phyloP scores from a whole-genome alignment of 1,284 basidiomycete genomes.

The Malassezia obtusa region DNA sequence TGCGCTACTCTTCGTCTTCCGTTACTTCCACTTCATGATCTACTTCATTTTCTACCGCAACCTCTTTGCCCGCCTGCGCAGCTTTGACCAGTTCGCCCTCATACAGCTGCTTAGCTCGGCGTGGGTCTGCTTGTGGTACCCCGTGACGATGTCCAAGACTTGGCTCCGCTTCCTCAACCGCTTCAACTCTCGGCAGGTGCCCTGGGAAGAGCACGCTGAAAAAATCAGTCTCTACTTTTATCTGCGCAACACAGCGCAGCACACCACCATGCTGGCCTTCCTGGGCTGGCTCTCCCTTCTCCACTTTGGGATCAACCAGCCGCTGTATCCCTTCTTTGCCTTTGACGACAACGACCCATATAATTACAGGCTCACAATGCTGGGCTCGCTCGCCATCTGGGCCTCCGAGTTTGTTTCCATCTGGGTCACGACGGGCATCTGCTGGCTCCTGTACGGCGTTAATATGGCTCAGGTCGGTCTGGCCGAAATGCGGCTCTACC shows the following conservation, averaged over 20 bases:
- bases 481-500: constrained; percentile 54
- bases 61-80: constrained; percentile 47
- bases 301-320: constrained; percentile 54
- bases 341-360: constrained; percentile 54
- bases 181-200: constrained; percentile 50
- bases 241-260: constrained; percentile 55
- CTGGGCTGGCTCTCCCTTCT: constrained; percentile 52
- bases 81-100: constrained; percentile 50
- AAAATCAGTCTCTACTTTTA: constrained; percentile 52
- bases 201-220: constrained; percentile 54
- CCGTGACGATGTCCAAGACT: constrained; percentile 52
- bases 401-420: constrained; percentile 52
- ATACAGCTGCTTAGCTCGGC: constrained; percentile 54
- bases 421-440: constrained; percentile 50
- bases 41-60: constrained; percentile 51
- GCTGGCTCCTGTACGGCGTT: constrained; percentile 50
- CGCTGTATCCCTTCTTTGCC: constrained; percentile 56
- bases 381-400: constrained; percentile 54
- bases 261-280: constrained; percentile 52
- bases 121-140: constrained; percentile 54
- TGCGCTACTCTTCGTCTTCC: constrained; percentile 55
- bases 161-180: constrained; percentile 51
- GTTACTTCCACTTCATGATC: constrained; percentile 49
- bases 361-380: constrained; percentile 55
- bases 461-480: constrained; percentile 53